Evolutionary conservation across 768 basidiomycete species (phyloP), one percentile per base, ranked within the genome.

Genomic region (Amanita pallidorosea): DNA sequence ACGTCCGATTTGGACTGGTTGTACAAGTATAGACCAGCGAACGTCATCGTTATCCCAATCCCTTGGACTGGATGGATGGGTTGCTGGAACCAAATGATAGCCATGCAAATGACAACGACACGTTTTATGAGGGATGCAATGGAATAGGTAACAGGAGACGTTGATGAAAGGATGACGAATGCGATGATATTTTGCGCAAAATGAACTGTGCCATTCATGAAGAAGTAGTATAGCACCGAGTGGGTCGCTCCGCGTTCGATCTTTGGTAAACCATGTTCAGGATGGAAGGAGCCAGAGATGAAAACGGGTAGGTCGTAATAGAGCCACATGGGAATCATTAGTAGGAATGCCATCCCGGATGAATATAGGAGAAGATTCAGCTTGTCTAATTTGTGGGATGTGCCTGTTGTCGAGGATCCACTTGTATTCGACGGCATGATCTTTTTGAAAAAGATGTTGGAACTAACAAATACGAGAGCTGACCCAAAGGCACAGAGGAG

Each of bases 381-480:
- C 72, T 98, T 98, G 76, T 99, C 96, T 31, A 99, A 77, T 66
- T 91, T 92, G 63, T 86, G 85, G 3, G 77, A 67, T 1, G 72
- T 66, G 52, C 61, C 60, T 5, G 70, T 59, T 17, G 67, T 57
- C 29, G 60, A 52, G 29, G 45, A 20, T 13, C 69, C 67, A 18
- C 71, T 68, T 4, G 68, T 60, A 47, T 74, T 74, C 7, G 77
- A 73, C 2, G 96, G 96, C 78, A 99, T 85, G 55, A 98, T 83
- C 72, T 95, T 98, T 70, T 99, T 99, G 78, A 95, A 97, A 66
- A 94, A 96, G 59, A 99, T 98, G 67, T 99, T 99, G 56, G 92
- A 94, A 58, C 86, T 87, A 55, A 99, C 96, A 64, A 99, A 98
- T 56, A 99, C 83, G 52, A 99, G 69, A 27, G 96, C 96, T 9